A percentile compares a stretch with the other conserved stretches of the same genome.
phyloP scores from a whole-genome alignment of 164 flowering plant genomes.

The Vitis vinifera region ASM3070453v1 NC_081822.1:29779501-29780000 shows the following conservation, averaged over 20 bases:
- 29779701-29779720: slow-evolving; percentile 85
- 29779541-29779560: too few species aligned
- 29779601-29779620: background rate
- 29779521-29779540: too few species aligned
- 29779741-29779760: background rate
- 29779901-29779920: background rate
- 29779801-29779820: slow-evolving; percentile 91
- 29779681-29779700: slow-evolving; percentile 98
- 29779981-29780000: background rate
- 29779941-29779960: background rate
- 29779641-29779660: slow-evolving; percentile 44
- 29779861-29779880: slow-evolving; percentile 87
- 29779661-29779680: slow-evolving; percentile 97
- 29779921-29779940: background rate
- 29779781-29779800: slow-evolving; percentile 5
- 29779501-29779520: too few species aligned
- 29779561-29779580: too few species aligned
- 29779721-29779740: slow-evolving; percentile 45
- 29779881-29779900: background rate
- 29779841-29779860: slow-evolving; percentile 99
- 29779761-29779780: background rate
- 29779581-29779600: too few species aligned
- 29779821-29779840: slow-evolving; percentile 98
- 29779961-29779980: background rate
- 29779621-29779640: background rate